Conservation (phyloP, 129 eudicot genomes). For the Erigeron canadensis region DNA sequence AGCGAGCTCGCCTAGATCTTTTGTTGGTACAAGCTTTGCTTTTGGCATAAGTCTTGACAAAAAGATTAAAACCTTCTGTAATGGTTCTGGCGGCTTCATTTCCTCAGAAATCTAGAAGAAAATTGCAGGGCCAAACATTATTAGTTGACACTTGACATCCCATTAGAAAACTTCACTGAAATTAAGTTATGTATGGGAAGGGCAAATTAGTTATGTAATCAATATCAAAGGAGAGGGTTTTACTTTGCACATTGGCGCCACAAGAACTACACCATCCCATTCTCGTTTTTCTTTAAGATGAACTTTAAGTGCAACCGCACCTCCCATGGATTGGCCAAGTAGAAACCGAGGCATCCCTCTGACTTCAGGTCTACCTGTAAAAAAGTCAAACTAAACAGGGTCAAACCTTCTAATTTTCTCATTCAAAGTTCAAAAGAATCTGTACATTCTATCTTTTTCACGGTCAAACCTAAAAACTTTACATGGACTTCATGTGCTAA, state of each 20-base stretch:
- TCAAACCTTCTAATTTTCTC: constrained; percentile 2
- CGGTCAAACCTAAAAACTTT: not conserved
- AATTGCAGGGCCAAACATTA: constrained; percentile 25
- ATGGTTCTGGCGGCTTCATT: constrained; percentile 73
- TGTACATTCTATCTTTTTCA: constrained; percentile 6
- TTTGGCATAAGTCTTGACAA: constrained; percentile 65
- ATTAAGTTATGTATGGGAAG: not conserved
- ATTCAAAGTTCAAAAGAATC: not conserved
- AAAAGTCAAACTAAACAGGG: constrained; percentile 5
- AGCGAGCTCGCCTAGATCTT: constrained; percentile 88
- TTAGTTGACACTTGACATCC: not conserved
- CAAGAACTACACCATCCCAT: constrained; percentile 94
- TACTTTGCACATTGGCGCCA: constrained; percentile 97
- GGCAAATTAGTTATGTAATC: not conserved
- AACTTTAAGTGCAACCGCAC: constrained; percentile 85
- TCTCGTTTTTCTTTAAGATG: constrained; percentile 67
- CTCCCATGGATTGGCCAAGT: constrained; percentile 97
- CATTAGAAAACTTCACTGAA: not conserved
- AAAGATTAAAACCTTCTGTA: constrained; percentile 51
- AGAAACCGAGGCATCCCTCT: constrained; percentile 77
- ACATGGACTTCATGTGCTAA: not conserved
- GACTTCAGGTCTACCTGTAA: constrained; percentile 76
- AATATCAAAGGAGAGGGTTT: constrained; percentile 14
- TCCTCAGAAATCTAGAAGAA: constrained; percentile 83
- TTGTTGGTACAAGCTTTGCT: constrained; percentile 75